Base-by-base conservation (phyloP, 441 rosid species). In the Gossypium gossypioides region DNA sequence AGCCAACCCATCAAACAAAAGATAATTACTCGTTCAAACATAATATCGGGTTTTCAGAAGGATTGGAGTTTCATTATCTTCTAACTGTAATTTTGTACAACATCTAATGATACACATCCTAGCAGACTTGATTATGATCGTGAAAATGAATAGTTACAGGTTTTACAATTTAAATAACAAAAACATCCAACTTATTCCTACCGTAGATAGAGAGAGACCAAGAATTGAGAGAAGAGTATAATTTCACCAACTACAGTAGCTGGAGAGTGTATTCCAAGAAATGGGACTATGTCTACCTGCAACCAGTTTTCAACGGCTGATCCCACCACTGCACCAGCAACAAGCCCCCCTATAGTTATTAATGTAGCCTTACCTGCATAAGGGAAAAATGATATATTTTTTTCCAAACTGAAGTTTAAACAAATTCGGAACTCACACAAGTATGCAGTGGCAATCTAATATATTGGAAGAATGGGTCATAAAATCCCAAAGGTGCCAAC, bases 221-320 rank as follows among this genome's bases (percentile, higher is more conserved):
- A 79, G 74, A 94, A 86, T 76, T 94, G 97, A 71, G 91, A 92
- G 75, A 94, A 79, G 67, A 94, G 87, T 72, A 94, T 84, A 68
- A 94, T 86, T 78, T 92, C 99, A 71, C 91, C 88, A 60, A 95
- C 91, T 54, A 95, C 82, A 5, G 97, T 83, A 5, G 94, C 92
- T 27, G 99, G 99, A 37, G 92, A 88, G 80, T 88, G 96, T 54
- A 95, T 67, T 56, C 97, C 91, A 0, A 95, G 83, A 75, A 95
- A 85, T 0, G 99, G 99, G 71, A 95, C 92, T 1, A 92, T 81
- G 77, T 94, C 99, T 54, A 94, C 99, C 78, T 94, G 97, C 82
- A 94, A 80, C 97, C 88, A 90, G 80, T 75, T 90, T 88, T 94
- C 97, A 13, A 88, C 83, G 0, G 93, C 90, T 6, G 99, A 89